Percentiles rank a stretch among this genome's conserved stretches.
phyloP scores from a whole-genome alignment of 2,329 filamentous ascomycete species.

The Fusarium sp. region DNA sequence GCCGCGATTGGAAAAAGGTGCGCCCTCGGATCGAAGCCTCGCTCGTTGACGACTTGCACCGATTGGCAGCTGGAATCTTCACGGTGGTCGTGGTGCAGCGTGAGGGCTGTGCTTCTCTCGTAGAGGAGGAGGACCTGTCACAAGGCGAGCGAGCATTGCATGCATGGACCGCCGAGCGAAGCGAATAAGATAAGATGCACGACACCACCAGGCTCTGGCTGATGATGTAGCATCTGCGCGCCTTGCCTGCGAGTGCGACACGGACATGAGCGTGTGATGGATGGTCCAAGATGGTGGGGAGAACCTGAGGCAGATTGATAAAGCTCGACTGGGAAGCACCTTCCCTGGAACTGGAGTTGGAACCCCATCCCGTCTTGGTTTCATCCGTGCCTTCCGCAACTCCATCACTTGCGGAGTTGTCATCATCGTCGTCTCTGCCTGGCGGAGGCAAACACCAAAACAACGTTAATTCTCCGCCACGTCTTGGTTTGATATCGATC shows the following conservation, averaged over 20 bases:
- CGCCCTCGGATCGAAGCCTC: constrained; percentile 13
- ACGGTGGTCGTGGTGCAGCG: constrained; percentile 30
- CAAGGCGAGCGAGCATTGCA: constrained; percentile 36
- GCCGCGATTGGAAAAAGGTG: constrained; percentile 3
- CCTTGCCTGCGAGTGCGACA: constrained; percentile 21
- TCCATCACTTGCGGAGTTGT: constrained; percentile 25
- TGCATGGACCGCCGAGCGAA: constrained; percentile 38
- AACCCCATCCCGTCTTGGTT: background rate
- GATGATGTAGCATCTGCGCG: constrained; percentile 32
- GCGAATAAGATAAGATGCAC: constrained; percentile 37
- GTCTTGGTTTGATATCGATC: background rate
- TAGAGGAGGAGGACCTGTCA: constrained; percentile 33
- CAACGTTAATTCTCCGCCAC: constrained; percentile 1
- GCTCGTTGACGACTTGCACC: background rate
- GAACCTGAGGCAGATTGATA: constrained; percentile 38
- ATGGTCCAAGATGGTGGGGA: constrained; percentile 35
- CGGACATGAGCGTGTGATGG: constrained; percentile 32
- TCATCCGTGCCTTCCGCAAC: constrained; percentile 11
- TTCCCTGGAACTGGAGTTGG: constrained; percentile 16
- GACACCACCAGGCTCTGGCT: constrained; percentile 30
- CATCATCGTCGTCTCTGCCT: constrained; percentile 7
- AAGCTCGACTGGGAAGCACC: constrained; percentile 9
- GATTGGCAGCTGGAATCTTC: constrained; percentile 29
- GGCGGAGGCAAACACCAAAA: constrained; percentile 1
- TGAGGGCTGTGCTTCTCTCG: constrained; percentile 19